Percentiles rank a stretch among this genome's conserved stretches.
These are phyloP conservation scores for Handroanthus guayacan DNA, from an alignment of 257 asterid genomes.

Conservation along the genomic window DNA sequence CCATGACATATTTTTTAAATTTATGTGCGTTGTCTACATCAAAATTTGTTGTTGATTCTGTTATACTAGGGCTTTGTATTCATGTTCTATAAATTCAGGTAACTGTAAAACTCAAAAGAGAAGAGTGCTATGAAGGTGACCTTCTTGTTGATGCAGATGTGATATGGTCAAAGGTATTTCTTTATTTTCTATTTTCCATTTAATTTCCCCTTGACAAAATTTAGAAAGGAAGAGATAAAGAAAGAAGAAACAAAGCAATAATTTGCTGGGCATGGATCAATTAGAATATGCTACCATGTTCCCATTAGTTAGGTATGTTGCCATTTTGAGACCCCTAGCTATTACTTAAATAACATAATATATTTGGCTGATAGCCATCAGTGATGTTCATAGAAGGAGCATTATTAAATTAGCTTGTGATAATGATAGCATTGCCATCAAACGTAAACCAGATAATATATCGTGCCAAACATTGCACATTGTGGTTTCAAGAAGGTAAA, in stretches of 20 bases:
- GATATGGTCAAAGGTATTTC: slow-evolving; percentile 84
- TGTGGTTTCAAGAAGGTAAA: no score
- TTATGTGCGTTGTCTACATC: background rate
- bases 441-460: no score
- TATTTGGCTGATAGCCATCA: no score
- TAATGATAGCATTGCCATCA: no score
- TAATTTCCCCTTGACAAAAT: background rate
- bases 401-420: no score
- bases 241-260: background rate
- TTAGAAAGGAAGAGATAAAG: background rate
- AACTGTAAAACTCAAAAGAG: slow-evolving; percentile 77
- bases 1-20: background rate
- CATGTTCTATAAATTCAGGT: slow-evolving; percentile 53
- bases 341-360: no score
- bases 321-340: no score
- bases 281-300: no score
- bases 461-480: no score
- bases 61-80: background rate
- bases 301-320: slow-evolving; percentile 74
- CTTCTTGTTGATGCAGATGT: slow-evolving; percentile 98
- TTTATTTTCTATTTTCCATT: background rate
- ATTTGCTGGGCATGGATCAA: no score
- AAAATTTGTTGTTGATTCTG: slow-evolving; percentile 3
- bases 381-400: no score
- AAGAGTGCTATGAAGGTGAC: slow-evolving; percentile 77